Evolutionary conservation across 2,329 filamentous ascomycete genomes (phyloP).

Genomic region (Phialophora chinensis): DNA sequence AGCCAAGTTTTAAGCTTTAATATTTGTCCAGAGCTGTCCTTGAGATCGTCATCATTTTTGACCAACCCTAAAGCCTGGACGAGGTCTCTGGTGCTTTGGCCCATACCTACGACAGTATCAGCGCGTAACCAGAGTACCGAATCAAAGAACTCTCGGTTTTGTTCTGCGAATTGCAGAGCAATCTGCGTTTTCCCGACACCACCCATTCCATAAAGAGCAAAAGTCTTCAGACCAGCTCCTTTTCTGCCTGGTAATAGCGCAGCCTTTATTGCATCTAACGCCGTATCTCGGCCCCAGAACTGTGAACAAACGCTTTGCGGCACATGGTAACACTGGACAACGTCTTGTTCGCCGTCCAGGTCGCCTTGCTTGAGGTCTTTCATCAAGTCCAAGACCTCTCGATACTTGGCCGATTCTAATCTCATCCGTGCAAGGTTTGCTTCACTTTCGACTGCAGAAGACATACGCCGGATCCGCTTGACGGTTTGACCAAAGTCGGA

Average conservation of each 20-base stretch:
- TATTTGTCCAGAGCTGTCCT: background rate
- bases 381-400: too few relatives aligned
- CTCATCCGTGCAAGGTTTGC: background rate
- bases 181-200: conserved; percentile 55
- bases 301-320: too few relatives aligned
- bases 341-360: too few relatives aligned
- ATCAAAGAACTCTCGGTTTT: conserved; percentile 45
- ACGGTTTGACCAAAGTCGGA: conserved; percentile 9
- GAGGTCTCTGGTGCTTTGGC: background rate
- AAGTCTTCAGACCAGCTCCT: conserved; percentile 3
- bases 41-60: conserved; percentile 2
- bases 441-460: conserved; percentile 5
- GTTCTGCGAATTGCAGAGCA: conserved; percentile 46
- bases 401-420: too few relatives aligned
- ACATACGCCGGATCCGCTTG: conserved; percentile 10
- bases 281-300: too few relatives aligned
- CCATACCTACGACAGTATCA: background rate
- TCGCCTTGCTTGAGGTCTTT: too few relatives aligned
- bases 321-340: too few relatives aligned
- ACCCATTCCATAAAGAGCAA: conserved; percentile 50
- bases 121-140: conserved; percentile 53
- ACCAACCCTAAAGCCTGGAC: background rate
- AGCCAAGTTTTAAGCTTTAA: too few relatives aligned
- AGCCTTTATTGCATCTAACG: too few relatives aligned
- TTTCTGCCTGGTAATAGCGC: too few relatives aligned